These are phyloP conservation scores for Astragalus membranaceus DNA, from an alignment of 306 rosid genomes.

Conservation along the genomic window DNA sequence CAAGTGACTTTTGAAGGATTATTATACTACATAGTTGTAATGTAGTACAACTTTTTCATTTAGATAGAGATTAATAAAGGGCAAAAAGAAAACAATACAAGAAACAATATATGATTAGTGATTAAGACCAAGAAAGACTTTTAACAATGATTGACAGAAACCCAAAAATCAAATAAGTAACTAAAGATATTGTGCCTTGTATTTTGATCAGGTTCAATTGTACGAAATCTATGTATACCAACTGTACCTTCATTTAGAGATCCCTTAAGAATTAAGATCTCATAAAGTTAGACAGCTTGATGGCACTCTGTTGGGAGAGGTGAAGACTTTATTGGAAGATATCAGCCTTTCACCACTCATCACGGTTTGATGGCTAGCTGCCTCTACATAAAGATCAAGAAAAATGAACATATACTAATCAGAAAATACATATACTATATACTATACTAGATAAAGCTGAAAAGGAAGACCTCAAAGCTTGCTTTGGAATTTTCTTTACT, in stretches of 20 bases:
- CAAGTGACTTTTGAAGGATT: neutral
- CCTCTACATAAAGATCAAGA: conserved; percentile 16
- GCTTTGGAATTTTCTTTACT: conserved; percentile 28
- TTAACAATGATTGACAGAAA: neutral
- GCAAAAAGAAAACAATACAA: neutral
- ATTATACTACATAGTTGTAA: neutral
- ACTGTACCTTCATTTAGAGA: neutral
- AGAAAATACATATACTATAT: conserved; percentile 7
- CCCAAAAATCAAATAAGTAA: neutral
- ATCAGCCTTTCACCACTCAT: conserved; percentile 26
- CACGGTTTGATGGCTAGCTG: conserved; percentile 15
- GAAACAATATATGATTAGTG: conserved; percentile 21
- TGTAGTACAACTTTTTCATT: neutral
- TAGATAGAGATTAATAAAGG: neutral
- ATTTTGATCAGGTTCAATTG: conserved; percentile 10
- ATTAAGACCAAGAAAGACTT: conserved; percentile 7
- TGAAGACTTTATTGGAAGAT: neutral
- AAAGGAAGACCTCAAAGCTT: conserved; percentile 18
- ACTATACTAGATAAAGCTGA: conserved; percentile 17
- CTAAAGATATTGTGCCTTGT: conserved; percentile 27
- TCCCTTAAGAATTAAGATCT: conserved; percentile 51
- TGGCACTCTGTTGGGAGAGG: conserved; percentile 38
- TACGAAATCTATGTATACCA: conserved; percentile 14
- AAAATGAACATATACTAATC: neutral
- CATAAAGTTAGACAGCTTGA: conserved; percentile 68